A percentile compares a stretch with the other conserved stretches of the same genome.
Evolutionary conservation across 2,329 filamentous ascomycete genomes (phyloP).

Genomic region (Alternaria burnsii): DNA sequence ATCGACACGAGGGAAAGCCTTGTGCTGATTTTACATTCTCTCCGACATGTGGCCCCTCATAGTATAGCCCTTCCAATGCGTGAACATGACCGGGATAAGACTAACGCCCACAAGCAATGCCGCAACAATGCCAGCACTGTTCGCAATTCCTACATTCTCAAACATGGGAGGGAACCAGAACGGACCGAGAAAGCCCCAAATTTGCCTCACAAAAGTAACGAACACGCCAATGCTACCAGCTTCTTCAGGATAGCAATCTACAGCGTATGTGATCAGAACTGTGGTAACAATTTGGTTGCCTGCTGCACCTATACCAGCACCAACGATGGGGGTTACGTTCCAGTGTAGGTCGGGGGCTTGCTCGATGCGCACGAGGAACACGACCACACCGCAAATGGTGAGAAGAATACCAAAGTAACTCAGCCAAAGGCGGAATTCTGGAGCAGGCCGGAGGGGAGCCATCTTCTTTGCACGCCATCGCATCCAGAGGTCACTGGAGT

Average conservation of each 20-base stretch:
- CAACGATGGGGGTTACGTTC: constrained; percentile 66
- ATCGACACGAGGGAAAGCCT: neutral
- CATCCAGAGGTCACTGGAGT: constrained; percentile 64
- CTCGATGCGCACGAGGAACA: constrained; percentile 63
- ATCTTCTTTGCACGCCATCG: constrained; percentile 49
- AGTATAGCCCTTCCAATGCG: constrained; percentile 36
- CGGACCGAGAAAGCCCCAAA: constrained; percentile 53
- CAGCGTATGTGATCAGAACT: constrained; percentile 66
- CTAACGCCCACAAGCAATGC: constrained; percentile 42
- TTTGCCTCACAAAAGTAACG: constrained; percentile 64
- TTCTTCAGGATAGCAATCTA: constrained; percentile 65
- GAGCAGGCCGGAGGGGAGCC: constrained; percentile 54
- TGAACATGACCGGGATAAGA: constrained; percentile 33
- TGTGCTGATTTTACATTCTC: constrained; percentile 18
- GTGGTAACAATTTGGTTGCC: constrained; percentile 71
- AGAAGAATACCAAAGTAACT: constrained; percentile 63
- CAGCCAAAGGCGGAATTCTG: constrained; percentile 67
- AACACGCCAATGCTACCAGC: constrained; percentile 66
- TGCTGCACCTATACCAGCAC: constrained; percentile 59
- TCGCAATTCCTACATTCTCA: constrained; percentile 44
- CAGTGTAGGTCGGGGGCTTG: constrained; percentile 56
- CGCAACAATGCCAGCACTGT: constrained; percentile 50
- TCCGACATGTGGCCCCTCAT: constrained; percentile 33
- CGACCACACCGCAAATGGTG: constrained; percentile 61
- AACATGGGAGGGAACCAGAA: constrained; percentile 56